phyloP scores from a whole-genome alignment of 768 basidiomycete species.

The Hypholoma fasciculare region DNA sequence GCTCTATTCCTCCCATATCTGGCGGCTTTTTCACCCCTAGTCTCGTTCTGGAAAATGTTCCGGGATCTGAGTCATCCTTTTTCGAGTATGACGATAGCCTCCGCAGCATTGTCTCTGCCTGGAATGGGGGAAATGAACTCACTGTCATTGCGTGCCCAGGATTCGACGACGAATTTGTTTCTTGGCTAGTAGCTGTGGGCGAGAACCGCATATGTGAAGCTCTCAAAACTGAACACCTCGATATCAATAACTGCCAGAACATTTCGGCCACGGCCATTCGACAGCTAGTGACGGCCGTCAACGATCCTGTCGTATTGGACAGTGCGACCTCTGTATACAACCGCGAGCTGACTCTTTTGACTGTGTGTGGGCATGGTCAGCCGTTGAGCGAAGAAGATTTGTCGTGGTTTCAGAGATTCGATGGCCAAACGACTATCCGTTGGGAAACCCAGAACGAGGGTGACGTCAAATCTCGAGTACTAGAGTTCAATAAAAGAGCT shows the following conservation, averaged over 20 bases:
- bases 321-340: no score
- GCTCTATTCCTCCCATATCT: no score
- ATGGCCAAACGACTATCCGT: no score
- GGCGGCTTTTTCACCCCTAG: no score
- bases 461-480: no score
- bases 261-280: neutral
- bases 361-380: no score
- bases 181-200: neutral
- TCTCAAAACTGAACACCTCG: neutral
- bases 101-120: neutral
- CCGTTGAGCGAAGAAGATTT: no score
- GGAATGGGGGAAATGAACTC: neutral
- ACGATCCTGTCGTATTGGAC: neutral
- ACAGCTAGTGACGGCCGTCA: neutral
- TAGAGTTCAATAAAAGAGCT: no score
- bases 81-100: neutral
- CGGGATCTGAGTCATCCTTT: neutral
- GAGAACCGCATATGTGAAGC: neutral
- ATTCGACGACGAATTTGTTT: neutral
- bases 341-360: no score
- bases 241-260: neutral
- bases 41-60: neutral
- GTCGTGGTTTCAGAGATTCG: no score
- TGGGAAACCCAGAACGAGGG: no score
- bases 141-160: neutral